Evolutionary conservation across 345 rosid species (phyloP).

Genomic region (Erodium maritimum): DNA sequence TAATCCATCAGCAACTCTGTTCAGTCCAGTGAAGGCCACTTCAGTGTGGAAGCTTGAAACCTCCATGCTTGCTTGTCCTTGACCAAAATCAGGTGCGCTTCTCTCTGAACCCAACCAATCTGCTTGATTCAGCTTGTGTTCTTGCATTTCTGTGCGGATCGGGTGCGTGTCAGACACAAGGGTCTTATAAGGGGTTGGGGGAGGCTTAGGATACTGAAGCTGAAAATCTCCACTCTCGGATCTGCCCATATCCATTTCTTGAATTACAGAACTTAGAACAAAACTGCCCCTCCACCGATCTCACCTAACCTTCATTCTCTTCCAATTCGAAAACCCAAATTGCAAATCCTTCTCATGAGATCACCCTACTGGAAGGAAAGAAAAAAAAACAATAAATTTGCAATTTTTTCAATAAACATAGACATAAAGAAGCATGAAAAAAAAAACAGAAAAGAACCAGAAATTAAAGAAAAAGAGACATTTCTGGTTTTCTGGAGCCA

Average conservation of each 20-base stretch:
- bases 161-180: constrained; percentile 21
- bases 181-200: constrained; percentile 33
- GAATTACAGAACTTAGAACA: neutral
- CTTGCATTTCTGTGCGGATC: constrained; percentile 20
- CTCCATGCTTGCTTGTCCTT: constrained; percentile 2
- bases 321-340: neutral
- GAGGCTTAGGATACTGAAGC: constrained; percentile 30
- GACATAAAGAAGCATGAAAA: too few species aligned
- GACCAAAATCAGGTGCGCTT: constrained; percentile 19
- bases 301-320: neutral
- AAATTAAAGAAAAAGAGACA: neutral
- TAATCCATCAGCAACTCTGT: neutral
- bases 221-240: constrained; percentile 15
- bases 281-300: neutral
- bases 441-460: too few species aligned
- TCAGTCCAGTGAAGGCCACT: neutral
- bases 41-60: constrained; percentile 5
- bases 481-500: neutral
- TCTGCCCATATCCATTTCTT: constrained; percentile 28
- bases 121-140: constrained; percentile 12
- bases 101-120: constrained; percentile 17
- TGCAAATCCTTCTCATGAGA: too few species aligned
- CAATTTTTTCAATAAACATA: neutral
- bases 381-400: neutral
- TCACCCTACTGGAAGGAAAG: too few species aligned